These are phyloP conservation scores for Hypomyces rosellus DNA, from an alignment of 2,329 filamentous ascomycete species.

Conservation along the genomic window DNA sequence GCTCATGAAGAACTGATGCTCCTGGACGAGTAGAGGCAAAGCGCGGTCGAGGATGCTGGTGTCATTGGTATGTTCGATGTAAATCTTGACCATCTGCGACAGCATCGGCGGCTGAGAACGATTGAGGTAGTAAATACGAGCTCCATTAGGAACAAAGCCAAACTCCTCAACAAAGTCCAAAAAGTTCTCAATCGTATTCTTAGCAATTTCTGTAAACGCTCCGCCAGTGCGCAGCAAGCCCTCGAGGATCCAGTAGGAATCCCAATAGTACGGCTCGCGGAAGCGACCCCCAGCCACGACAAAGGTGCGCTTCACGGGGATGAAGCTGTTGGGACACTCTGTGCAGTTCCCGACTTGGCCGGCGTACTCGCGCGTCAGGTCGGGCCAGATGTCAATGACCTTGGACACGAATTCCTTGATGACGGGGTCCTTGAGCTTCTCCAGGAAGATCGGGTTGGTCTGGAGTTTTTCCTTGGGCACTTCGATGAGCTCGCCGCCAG, in stretches of 20 bases:
- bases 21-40: constrained; percentile 55
- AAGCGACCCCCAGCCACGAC: constrained; percentile 68
- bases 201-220: constrained; percentile 55
- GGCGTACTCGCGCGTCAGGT: constrained; percentile 55
- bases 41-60: constrained; percentile 53
- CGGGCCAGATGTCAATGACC: constrained; percentile 65
- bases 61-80: constrained; percentile 60
- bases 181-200: constrained; percentile 65
- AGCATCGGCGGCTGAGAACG: constrained; percentile 61
- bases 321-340: constrained; percentile 58
- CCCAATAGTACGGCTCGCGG: constrained; percentile 66
- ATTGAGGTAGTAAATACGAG: constrained; percentile 62
- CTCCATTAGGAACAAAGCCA: constrained; percentile 63
- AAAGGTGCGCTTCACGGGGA: constrained; percentile 60
- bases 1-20: constrained; percentile 56
- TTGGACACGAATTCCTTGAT: constrained; percentile 55
- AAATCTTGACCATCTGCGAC: constrained; percentile 59
- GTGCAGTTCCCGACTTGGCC: constrained; percentile 46
- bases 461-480: constrained; percentile 45
- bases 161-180: constrained; percentile 58
- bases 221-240: constrained; percentile 59
- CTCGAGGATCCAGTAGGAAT: constrained; percentile 63
- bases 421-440: constrained; percentile 49
- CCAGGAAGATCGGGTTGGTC: constrained; percentile 53
- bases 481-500: constrained; percentile 55